These are phyloP conservation scores for Candida corydali DNA, from an alignment of 805 yeast species.

Conservation along the genomic window DNA sequence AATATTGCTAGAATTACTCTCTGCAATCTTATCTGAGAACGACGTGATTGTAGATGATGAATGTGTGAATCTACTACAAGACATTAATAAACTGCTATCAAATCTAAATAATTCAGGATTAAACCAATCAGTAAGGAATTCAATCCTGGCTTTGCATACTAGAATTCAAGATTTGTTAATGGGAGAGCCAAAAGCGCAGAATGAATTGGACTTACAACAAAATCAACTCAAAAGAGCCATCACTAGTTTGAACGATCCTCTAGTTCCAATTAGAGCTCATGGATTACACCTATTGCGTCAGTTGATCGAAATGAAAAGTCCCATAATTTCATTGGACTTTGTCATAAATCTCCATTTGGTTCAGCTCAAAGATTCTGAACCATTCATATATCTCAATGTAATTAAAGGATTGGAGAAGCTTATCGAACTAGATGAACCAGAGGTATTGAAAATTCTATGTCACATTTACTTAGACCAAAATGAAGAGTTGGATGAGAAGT, in stretches of 20 bases:
- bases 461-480: constrained; percentile 32
- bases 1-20: constrained; percentile 29
- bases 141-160: constrained; percentile 22
- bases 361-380: constrained; percentile 74
- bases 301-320: constrained; percentile 47
- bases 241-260: constrained; percentile 65
- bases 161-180: constrained; percentile 26
- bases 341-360: constrained; percentile 59
- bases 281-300: constrained; percentile 66
- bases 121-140: constrained; percentile 7
- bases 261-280: constrained; percentile 82
- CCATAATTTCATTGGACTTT: constrained; percentile 46
- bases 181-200: constrained; percentile 19
- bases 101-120: constrained; percentile 7
- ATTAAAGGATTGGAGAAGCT: constrained; percentile 72
- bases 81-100: constrained; percentile 22
- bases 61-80: constrained; percentile 22
- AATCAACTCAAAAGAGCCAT: constrained; percentile 55
- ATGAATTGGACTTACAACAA: constrained; percentile 29
- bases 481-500: constrained; percentile 55
- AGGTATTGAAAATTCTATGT: constrained; percentile 34
- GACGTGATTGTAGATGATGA: constrained; percentile 22
- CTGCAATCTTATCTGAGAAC: constrained; percentile 33
- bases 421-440: constrained; percentile 39
- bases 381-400: constrained; percentile 80